phyloP scores from a whole-genome alignment of 2,329 filamentous ascomycete species.

The Aspergillus unguis region DNA sequence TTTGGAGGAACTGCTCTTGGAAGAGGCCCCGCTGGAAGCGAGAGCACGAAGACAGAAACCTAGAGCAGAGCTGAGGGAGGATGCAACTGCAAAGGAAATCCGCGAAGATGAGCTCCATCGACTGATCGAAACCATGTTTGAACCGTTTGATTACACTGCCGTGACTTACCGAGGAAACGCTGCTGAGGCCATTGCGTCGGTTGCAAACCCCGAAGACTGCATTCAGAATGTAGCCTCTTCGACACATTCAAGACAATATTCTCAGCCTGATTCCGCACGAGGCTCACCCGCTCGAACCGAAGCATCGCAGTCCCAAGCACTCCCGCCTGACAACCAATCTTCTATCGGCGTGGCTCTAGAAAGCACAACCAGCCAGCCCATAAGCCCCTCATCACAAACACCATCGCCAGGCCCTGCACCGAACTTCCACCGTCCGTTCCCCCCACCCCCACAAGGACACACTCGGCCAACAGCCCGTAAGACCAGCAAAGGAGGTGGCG shows the following conservation, averaged over 20 bases:
- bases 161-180: conserved; percentile 65
- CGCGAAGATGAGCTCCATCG: conserved; percentile 89
- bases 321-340: conserved; percentile 26
- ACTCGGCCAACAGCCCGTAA: conserved; percentile 64
- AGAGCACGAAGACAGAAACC: conserved; percentile 91
- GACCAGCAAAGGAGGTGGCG: conserved; percentile 73
- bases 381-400: conserved; percentile 21
- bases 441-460: conserved; percentile 41
- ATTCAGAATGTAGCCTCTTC: conserved; percentile 26
- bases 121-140: conserved; percentile 91
- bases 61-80: conserved; percentile 82
- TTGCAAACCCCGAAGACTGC: conserved; percentile 39
- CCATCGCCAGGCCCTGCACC: conserved; percentile 29
- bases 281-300: conserved; percentile 32
- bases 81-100: conserved; percentile 93
- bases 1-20: conserved; percentile 84
- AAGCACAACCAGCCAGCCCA: conserved; percentile 15
- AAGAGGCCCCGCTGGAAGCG: conserved; percentile 92
- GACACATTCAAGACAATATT: conserved; percentile 35
- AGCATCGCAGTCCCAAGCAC: conserved; percentile 26
- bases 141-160: conserved; percentile 90
- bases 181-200: conserved; percentile 40
- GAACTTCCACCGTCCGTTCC: conserved; percentile 40
- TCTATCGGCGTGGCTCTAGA: conserved; percentile 29
- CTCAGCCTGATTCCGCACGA: conserved; percentile 33